Percentiles rank a stretch among this genome's conserved stretches.
Evolutionary conservation across 176 grass and related monocot genomes (phyloP).

Genomic region (Cymbopogon citratus): DNA sequence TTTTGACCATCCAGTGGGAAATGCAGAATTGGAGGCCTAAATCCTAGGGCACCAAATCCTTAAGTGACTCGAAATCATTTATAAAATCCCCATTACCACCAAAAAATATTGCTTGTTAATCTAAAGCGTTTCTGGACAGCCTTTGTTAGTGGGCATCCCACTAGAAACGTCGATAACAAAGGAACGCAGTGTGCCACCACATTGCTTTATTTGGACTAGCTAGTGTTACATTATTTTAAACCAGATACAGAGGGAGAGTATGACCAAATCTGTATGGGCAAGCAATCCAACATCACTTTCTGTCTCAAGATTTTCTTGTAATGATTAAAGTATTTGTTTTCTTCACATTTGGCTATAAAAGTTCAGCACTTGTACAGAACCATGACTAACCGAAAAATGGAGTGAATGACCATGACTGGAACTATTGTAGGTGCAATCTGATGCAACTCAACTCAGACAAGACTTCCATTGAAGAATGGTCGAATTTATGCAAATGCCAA

Average conservation of each 20-base stretch:
- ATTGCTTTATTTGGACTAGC: constrained; percentile 8
- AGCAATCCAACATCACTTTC: constrained; percentile 28
- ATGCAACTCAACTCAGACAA: neutral
- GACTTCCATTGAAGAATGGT: constrained; percentile 16
- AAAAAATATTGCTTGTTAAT: constrained; percentile 20
- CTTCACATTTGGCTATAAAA: neutral
- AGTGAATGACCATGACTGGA: neutral
- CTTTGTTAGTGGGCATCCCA: constrained; percentile 42
- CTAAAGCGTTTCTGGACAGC: neutral
- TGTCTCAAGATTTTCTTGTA: neutral
- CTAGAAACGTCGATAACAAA: neutral
- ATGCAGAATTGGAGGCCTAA: constrained; percentile 8
- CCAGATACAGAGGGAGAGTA: neutral
- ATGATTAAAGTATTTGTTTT: constrained; percentile 14
- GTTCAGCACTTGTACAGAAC: neutral
- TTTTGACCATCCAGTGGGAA: constrained; percentile 22
- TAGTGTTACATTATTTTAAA: constrained; percentile 2
- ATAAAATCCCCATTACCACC: constrained; percentile 9
- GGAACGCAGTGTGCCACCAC: neutral
- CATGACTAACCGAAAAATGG: neutral
- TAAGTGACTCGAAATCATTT: constrained; percentile 33
- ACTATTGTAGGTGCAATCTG: constrained; percentile 10
- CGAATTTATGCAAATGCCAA: constrained; percentile 19
- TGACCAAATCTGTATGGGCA: neutral
- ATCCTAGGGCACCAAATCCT: constrained; percentile 9